Evolutionary conservation across 192 early-diverging fungal species (phyloP), one percentile per base, ranked within the genome.

Genomic region (Entophlyctis luteolus): DNA sequence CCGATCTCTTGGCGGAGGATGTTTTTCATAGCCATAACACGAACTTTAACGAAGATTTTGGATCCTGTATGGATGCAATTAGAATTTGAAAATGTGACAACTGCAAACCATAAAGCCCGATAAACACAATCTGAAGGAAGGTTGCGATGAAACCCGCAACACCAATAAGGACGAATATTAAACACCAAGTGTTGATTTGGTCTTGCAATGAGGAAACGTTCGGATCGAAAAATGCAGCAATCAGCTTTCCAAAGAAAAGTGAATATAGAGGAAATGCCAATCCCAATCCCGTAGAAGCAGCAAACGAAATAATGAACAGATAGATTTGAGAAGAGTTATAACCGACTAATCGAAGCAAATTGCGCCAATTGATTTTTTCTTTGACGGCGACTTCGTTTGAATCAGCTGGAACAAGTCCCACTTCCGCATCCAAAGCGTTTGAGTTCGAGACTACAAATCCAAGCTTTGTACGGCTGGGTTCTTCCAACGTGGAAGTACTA

Each of bases 1-100:
- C 75, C 89, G 67, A 93, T 91, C 31, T 95, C 91, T 74, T 96
- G 94, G 18, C 81, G 77, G 50, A 94, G 67, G 59, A 96, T 88
- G 14, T 87, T 79, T 1, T 75, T 58, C 78, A 95, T 94, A 4
- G 81, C 75, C n/a, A 77, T 59, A 45, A 77, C 78, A 38, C 94
- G 88, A 29, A 74, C 71, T 36, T 60, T 60, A 45, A 60, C 58
- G 32, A 60, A 60, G 18, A 60, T 42, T 42, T 60, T 60, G 58
- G 37, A 22, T 2, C 58, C 58, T 60, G 23, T 8, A 57, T 36
- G 2, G 29, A 10, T 33, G 42, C 12, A 12, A 12, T 45, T 14
- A n/a, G n/a, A 45, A 45, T 14, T 45, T 45, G 10, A 10, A 45
- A n/a, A n/a, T 14, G n/a, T 0, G 0, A 16, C 42, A 45, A 45